These are phyloP conservation scores for Colletotrichum paranaense DNA, from an alignment of 2,329 filamentous ascomycete genomes.

Conservation along the genomic window DNA sequence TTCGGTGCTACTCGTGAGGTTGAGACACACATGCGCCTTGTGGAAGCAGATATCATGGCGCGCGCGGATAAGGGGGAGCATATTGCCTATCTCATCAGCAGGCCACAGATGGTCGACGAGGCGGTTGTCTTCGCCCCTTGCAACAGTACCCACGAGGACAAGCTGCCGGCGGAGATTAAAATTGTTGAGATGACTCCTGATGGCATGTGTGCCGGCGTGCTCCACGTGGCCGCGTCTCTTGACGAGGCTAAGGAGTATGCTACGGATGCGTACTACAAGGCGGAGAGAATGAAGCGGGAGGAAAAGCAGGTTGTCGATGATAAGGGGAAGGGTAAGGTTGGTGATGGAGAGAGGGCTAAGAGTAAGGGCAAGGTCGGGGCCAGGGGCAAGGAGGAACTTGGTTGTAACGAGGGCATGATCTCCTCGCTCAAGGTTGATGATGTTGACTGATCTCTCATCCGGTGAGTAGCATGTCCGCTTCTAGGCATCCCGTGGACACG, in stretches of 20 bases:
- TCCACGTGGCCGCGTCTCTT: not conserved
- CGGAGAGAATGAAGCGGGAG: not conserved
- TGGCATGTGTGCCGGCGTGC: not conserved
- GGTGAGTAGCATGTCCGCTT: not conserved
- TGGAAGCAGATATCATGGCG: not conserved
- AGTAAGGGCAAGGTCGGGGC: not conserved
- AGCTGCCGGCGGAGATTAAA: not conserved
- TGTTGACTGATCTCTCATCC: not conserved
- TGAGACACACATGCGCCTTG: not conserved
- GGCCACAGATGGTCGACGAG: not conserved
- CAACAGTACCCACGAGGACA: too few relatives aligned
- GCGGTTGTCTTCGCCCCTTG: not conserved
- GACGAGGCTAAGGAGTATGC: not conserved
- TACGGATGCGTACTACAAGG: not conserved
- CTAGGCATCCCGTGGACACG: not conserved
- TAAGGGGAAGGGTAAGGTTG: not conserved
- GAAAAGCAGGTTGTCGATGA: not conserved
- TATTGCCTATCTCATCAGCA: not conserved
- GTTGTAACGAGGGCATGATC: not conserved
- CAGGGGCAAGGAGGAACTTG: not conserved
- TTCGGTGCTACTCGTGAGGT: not conserved
- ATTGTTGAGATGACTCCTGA: not conserved
- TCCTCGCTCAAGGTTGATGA: not conserved
- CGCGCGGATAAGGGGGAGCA: not conserved
- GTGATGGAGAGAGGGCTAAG: not conserved